A percentile compares a stretch with the other conserved stretches of the same genome.
Evolutionary conservation across 2,329 filamentous ascomycete species (phyloP).

Genomic region (Pseudogymnoascus sp.): DNA sequence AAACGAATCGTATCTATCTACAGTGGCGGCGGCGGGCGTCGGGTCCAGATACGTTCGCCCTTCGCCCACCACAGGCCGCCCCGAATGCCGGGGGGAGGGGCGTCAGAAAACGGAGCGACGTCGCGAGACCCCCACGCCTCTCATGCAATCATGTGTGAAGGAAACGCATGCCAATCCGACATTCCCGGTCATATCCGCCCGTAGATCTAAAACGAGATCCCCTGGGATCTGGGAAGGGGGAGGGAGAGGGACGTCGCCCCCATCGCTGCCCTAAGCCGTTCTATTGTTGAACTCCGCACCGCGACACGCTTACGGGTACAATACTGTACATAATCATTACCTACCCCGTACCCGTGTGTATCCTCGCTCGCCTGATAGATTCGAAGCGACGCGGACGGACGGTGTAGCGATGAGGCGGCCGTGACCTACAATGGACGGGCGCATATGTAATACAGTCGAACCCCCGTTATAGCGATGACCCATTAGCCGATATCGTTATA

Average conservation of each 20-base stretch:
- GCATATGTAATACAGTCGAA: background rate
- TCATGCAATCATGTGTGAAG: background rate
- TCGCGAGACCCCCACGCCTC: slow-evolving; percentile 1
- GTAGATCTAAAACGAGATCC: slow-evolving; percentile 2
- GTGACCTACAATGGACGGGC: background rate
- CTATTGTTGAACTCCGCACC: background rate
- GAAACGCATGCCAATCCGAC: slow-evolving; percentile 1
- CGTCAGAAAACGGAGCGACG: background rate
- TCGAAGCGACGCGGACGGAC: background rate
- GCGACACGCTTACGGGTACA: background rate
- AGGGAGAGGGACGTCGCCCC: background rate
- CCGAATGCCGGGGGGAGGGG: background rate
- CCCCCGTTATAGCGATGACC: no score
- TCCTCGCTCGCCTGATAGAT: background rate
- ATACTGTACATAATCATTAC: background rate
- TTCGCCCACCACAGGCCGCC: background rate
- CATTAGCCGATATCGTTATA: no score
- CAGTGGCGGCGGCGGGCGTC: background rate
- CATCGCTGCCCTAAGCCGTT: background rate
- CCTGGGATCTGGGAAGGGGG: background rate
- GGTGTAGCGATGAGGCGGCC: background rate
- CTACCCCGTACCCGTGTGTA: background rate
- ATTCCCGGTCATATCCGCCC: background rate
- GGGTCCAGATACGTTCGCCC: background rate
- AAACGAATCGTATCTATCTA: background rate